Base-by-base conservation (phyloP, 805 yeast genomes). In the Nakazawaea molendinolei region DNA sequence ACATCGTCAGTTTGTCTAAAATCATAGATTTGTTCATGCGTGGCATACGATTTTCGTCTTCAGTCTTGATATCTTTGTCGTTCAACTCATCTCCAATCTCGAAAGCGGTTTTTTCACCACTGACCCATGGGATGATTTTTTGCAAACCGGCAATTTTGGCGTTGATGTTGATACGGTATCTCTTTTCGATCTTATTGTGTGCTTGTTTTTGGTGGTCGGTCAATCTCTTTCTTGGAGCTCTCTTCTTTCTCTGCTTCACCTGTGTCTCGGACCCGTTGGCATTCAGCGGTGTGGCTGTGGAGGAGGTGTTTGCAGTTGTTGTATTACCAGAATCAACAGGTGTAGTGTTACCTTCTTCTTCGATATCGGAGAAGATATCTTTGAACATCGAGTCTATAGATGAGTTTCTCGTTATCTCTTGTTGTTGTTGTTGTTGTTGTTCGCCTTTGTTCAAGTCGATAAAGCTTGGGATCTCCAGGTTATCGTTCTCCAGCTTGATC, bases 161-260 rank as follows among this genome's bases (percentile, higher is more conserved):
- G 51, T 79, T 79, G 53, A 80, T 78, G 53, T 79, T 79, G 42
- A 77, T 78, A 52, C 86, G 62, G 54, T 80, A 79, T 41, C 79
- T 69, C 51, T 79, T 76, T 50, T 80, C 87, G 43, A 80, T 77
- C 55, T 74, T 75, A 58, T 79, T 79, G 51, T 80, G 89, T 0
- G 85, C 85, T 47, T 74, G 74, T 46, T 79, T 76, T 56, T 79
- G 86, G 45, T 68, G 66, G 5, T 65, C 63, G 7, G 79, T 71
- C 37, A 74, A 52, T 53, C 76, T 65, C 56, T 74, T 74, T 51
- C 79, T 58, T 31, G 71, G 71, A 10, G 73, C 68, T 51, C 74
- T 62, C 52, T 61, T 67, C 59, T 60, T 61, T 50, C 60, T 60
- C 27, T 54, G 52, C 40, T 57, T 56, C 33, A 42, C 43, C 19